phyloP scores from a whole-genome alignment of 805 yeast species.

The Myxozyma lipomycoides region DNA sequence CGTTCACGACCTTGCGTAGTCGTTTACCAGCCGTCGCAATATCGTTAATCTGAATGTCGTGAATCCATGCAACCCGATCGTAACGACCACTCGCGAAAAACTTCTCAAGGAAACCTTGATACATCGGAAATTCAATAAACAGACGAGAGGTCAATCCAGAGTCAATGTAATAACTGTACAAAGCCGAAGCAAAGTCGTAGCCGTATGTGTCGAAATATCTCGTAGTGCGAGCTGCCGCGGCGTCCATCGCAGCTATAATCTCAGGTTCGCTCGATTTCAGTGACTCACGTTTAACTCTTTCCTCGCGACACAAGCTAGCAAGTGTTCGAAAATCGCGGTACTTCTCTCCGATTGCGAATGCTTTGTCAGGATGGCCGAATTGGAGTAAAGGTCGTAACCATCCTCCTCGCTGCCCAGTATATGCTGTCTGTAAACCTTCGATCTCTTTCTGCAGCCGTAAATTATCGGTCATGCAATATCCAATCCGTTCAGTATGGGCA shows the following conservation, averaged over 20 bases:
- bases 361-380: slow-evolving; percentile 50
- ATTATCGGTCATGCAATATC: slow-evolving; percentile 21
- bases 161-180: slow-evolving; percentile 57
- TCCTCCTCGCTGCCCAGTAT: slow-evolving; percentile 36
- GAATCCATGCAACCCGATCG: slow-evolving; percentile 63
- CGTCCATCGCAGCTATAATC: slow-evolving; percentile 7
- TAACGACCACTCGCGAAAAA: slow-evolving; percentile 47
- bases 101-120: slow-evolving; percentile 46
- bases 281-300: slow-evolving; percentile 13
- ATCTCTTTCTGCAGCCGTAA: slow-evolving; percentile 17
- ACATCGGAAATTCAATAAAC: slow-evolving; percentile 54
- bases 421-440: slow-evolving; percentile 22
- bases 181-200: slow-evolving; percentile 60
- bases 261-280: slow-evolving; percentile 4
- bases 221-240: slow-evolving; percentile 23
- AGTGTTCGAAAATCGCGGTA: slow-evolving; percentile 64
- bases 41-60: slow-evolving; percentile 51
- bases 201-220: slow-evolving; percentile 59
- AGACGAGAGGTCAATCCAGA: slow-evolving; percentile 51
- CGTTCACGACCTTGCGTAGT: slow-evolving; percentile 44
- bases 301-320: slow-evolving; percentile 43
- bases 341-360: slow-evolving; percentile 59
- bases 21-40: slow-evolving; percentile 50
- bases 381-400: slow-evolving; percentile 62
- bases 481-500: slow-evolving; percentile 28